Conservation (phyloP, 345 rosid species). For the Dimocarpus longan region DNA sequence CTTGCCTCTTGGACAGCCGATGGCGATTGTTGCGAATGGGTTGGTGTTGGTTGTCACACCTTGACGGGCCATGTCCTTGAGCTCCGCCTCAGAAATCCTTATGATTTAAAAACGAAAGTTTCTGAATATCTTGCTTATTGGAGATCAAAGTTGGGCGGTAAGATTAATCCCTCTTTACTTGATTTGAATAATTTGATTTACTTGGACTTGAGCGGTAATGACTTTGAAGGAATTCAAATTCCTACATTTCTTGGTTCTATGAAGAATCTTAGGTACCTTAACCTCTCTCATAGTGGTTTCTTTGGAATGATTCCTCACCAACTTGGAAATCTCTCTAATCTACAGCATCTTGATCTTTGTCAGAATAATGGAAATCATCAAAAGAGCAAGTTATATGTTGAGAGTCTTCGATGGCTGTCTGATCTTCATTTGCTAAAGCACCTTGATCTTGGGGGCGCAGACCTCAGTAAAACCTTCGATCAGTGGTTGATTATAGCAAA, state of each 20-base stretch:
- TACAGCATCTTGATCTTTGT: background rate
- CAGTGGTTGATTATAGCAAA: background rate
- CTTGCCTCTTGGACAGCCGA: background rate
- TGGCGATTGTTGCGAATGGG: background rate
- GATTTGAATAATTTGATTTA: background rate
- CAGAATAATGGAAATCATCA: too few species aligned
- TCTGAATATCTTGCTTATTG: too few species aligned
- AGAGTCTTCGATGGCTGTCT: too few species aligned
- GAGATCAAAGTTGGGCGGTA: background rate
- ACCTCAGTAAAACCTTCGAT: background rate
- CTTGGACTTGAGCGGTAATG: background rate
- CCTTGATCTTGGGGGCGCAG: too few species aligned
- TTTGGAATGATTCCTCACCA: background rate
- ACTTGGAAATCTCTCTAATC: background rate
- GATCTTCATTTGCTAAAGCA: too few species aligned
- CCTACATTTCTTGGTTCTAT: background rate
- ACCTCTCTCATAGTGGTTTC: background rate
- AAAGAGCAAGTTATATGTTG: too few species aligned
- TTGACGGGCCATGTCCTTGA: background rate
- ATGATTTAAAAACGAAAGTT: background rate
- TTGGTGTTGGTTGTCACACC: constrained; percentile 1
- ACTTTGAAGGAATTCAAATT: background rate
- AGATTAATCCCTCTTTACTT: background rate
- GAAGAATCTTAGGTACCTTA: background rate
- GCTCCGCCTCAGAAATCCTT: background rate